Evolutionary conservation across 805 yeast species (phyloP).

Genomic region (Saccharomycopsis javanensis): DNA sequence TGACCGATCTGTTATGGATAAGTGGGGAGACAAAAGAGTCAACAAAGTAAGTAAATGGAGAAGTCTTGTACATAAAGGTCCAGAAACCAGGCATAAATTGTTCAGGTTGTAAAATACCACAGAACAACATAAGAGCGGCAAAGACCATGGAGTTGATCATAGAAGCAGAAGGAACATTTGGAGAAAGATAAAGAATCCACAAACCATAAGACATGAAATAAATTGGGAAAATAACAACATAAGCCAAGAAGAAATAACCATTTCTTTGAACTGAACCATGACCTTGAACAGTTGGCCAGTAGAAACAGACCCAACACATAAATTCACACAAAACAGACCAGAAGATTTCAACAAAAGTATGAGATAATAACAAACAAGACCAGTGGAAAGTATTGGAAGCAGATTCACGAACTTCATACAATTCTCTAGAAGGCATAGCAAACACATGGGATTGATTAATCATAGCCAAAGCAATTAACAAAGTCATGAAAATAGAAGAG

Average conservation of each 20-base stretch:
- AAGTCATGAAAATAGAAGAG: slow-evolving; percentile 39
- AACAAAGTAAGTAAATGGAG: slow-evolving; percentile 41
- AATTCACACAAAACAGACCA: slow-evolving; percentile 39
- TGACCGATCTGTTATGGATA: slow-evolving; percentile 31
- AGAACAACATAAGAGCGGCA: slow-evolving; percentile 28
- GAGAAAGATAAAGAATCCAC: slow-evolving; percentile 34
- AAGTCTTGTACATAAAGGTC: slow-evolving; percentile 37
- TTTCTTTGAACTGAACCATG: slow-evolving; percentile 25
- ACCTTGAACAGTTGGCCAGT: slow-evolving; percentile 37
- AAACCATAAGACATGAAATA: slow-evolving; percentile 37
- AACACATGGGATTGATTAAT: slow-evolving; percentile 24
- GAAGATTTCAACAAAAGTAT: slow-evolving; percentile 36
- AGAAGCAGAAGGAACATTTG: slow-evolving; percentile 35
- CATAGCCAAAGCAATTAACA: slow-evolving; percentile 32
- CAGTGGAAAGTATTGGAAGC: slow-evolving; percentile 36
- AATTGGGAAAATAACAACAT: slow-evolving; percentile 30
- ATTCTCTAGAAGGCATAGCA: slow-evolving; percentile 32
- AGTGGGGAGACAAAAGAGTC: slow-evolving; percentile 33
- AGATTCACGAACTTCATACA: slow-evolving; percentile 37
- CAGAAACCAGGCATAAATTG: slow-evolving; percentile 39
- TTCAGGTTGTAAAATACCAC: slow-evolving; percentile 37
- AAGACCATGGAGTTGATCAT: slow-evolving; percentile 31
- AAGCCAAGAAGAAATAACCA: slow-evolving; percentile 29
- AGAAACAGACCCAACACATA: slow-evolving; percentile 35
- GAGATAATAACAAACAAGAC: slow-evolving; percentile 33